Conservation (phyloP, 345 rosid genomes). For the Iberis pinnata region DNA sequence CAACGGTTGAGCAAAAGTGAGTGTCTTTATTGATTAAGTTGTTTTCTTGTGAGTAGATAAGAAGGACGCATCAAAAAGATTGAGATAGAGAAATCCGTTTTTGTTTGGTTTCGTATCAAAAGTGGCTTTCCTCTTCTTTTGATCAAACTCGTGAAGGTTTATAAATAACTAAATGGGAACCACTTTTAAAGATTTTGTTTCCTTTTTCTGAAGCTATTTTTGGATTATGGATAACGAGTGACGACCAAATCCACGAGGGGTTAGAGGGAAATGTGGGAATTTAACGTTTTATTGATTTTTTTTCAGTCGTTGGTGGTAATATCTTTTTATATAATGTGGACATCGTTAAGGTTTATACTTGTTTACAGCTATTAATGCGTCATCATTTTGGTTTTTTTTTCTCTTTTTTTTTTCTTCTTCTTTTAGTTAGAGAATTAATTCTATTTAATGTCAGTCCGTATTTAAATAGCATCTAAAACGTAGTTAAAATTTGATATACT, state of each 20-base stretch:
- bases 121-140: neutral
- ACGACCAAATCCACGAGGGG: slow-evolving; percentile 31
- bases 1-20: neutral
- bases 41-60: slow-evolving; percentile 29
- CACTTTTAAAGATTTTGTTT: slow-evolving; percentile 20
- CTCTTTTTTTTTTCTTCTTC: no score
- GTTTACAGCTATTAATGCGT: no score
- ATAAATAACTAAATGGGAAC: slow-evolving; percentile 8
- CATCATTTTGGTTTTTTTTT: no score
- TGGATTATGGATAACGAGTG: slow-evolving; percentile 25
- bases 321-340: no score
- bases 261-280: slow-evolving; percentile 1
- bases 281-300: no score
- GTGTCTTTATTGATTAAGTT: slow-evolving; percentile 4
- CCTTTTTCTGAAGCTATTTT: slow-evolving; percentile 16
- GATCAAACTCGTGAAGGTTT: slow-evolving; percentile 15
- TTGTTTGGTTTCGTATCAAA: neutral
- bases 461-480: no score
- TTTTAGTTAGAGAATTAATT: no score
- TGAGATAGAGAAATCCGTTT: neutral
- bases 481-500: no score
- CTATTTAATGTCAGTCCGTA: no score
- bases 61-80: slow-evolving; percentile 17
- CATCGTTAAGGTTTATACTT: no score
- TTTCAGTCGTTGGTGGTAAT: no score